A percentile compares a stretch with the other conserved stretches of the same genome.
These are phyloP conservation scores for Skeletonema menzelii DNA, from an alignment of 108 stramenopile genomes.

Conservation along the genomic window DNA sequence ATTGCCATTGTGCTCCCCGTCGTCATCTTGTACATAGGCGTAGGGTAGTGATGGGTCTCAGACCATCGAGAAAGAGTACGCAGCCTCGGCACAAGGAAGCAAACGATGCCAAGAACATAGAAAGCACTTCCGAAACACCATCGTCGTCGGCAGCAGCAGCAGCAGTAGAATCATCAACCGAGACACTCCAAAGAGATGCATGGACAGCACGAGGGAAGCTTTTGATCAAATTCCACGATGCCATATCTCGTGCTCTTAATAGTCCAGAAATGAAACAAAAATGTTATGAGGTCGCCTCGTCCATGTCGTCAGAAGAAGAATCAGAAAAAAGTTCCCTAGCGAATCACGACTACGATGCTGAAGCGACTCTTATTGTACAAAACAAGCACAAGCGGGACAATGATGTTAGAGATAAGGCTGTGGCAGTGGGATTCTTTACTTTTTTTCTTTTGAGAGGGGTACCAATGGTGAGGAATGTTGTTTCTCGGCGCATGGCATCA, in stretches of 20 bases:
- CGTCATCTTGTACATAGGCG: too few relatives aligned
- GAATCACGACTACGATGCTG: slow-evolving; percentile 27
- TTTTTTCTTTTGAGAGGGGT: slow-evolving; percentile 22
- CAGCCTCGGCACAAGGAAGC: background rate
- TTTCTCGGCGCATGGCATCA: background rate
- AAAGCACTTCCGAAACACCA: background rate
- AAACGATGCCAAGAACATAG: background rate
- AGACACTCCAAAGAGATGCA: slow-evolving; percentile 21
- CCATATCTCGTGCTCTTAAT: slow-evolving; percentile 35
- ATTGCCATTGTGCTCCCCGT: background rate
- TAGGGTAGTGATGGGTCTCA: slow-evolving; percentile 6
- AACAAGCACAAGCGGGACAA: slow-evolving; percentile 34
- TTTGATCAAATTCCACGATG: slow-evolving; percentile 34
- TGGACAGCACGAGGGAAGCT: slow-evolving; percentile 43
- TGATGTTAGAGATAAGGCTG: slow-evolving; percentile 17
- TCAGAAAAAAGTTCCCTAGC: background rate
- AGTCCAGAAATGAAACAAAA: slow-evolving; percentile 39
- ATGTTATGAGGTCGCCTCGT: slow-evolving; percentile 20
- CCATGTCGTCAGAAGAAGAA: slow-evolving; percentile 7
- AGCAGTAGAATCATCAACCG: background rate
- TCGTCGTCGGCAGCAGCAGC: background rate
- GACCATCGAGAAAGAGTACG: slow-evolving; percentile 14
- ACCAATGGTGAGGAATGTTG: background rate
- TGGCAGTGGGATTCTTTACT: slow-evolving; percentile 18
- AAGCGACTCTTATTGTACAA: slow-evolving; percentile 33